A percentile compares a stretch with the other conserved stretches of the same genome.
phyloP scores from a whole-genome alignment of 441 rosid species.

The Pelargonium fulgidum region DNA sequence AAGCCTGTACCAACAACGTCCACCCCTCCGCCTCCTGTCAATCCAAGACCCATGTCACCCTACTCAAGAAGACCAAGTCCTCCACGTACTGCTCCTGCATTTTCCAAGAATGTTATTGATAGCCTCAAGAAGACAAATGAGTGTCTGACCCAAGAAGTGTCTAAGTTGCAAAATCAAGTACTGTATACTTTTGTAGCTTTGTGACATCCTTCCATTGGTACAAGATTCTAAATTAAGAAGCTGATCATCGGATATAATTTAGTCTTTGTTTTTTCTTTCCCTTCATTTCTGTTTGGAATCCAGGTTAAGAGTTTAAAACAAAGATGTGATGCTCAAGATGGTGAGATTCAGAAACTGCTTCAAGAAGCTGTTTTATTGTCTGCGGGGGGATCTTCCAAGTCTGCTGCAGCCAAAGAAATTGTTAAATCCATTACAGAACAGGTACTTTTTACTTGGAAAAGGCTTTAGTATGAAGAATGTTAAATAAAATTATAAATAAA shows the following conservation, averaged over 20 bases:
- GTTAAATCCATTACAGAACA: constrained; percentile 86
- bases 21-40: constrained; percentile 85
- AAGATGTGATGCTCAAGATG: constrained; percentile 70
- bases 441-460: constrained; percentile 36
- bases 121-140: constrained; percentile 66
- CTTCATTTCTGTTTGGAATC: neutral
- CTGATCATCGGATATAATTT: constrained; percentile 7
- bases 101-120: constrained; percentile 59
- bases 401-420: constrained; percentile 93
- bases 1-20: constrained; percentile 63
- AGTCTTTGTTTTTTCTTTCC: constrained; percentile 7
- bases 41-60: constrained; percentile 87
- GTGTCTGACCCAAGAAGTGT: constrained; percentile 67
- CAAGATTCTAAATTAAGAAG: constrained; percentile 9
- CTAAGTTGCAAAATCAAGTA: constrained; percentile 79
- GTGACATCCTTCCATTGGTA: constrained; percentile 15
- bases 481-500: constrained; percentile 29
- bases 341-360: constrained; percentile 77
- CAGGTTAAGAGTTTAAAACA: constrained; percentile 58
- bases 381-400: constrained; percentile 75
- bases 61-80: constrained; percentile 83
- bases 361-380: constrained; percentile 78
- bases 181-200: neutral
- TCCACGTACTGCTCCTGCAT: constrained; percentile 78
- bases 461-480: neutral